Evolutionary conservation across 2,329 filamentous ascomycete genomes (phyloP).

Genomic region (Emergomyces africanus): DNA sequence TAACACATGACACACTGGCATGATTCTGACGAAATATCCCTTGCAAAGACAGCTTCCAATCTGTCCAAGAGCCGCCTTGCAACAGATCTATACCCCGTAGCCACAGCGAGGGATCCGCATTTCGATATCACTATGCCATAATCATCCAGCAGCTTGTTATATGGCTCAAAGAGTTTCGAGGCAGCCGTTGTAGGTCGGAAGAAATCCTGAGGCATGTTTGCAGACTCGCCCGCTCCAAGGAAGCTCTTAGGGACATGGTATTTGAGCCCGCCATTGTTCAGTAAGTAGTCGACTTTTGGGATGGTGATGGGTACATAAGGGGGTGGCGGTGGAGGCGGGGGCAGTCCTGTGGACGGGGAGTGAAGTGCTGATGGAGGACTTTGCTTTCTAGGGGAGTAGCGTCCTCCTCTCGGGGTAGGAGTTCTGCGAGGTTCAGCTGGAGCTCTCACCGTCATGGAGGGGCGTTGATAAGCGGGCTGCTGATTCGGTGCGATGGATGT

Average conservation of each 20-base stretch:
- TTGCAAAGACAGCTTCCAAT: constrained; percentile 84
- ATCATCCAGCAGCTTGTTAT: constrained; percentile 71
- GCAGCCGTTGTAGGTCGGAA: constrained; percentile 56
- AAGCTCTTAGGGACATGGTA: constrained; percentile 61
- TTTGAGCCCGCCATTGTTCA: constrained; percentile 73
- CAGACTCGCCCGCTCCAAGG: constrained; percentile 40
- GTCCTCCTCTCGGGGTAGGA: not conserved
- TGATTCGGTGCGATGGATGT: constrained; percentile 35
- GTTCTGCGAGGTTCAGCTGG: not conserved
- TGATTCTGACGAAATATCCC: constrained; percentile 77
- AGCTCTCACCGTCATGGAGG: constrained; percentile 5
- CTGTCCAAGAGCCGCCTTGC: constrained; percentile 79
- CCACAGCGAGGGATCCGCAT: constrained; percentile 83
- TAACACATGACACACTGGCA: constrained; percentile 80
- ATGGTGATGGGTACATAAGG: constrained; percentile 53
- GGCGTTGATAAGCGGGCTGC: constrained; percentile 19
- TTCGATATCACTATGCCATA: constrained; percentile 70
- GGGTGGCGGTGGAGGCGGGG: constrained; percentile 64
- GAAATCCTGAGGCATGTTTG: constrained; percentile 44
- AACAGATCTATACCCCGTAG: constrained; percentile 90
- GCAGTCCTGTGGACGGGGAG: constrained; percentile 10
- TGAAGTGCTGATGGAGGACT: not conserved
- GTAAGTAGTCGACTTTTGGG: constrained; percentile 80
- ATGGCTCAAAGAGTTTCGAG: constrained; percentile 66
- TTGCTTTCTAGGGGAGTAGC: not conserved